Conservation (phyloP, 75 land plant genomes). For the Pinus albicaulis region DNA sequence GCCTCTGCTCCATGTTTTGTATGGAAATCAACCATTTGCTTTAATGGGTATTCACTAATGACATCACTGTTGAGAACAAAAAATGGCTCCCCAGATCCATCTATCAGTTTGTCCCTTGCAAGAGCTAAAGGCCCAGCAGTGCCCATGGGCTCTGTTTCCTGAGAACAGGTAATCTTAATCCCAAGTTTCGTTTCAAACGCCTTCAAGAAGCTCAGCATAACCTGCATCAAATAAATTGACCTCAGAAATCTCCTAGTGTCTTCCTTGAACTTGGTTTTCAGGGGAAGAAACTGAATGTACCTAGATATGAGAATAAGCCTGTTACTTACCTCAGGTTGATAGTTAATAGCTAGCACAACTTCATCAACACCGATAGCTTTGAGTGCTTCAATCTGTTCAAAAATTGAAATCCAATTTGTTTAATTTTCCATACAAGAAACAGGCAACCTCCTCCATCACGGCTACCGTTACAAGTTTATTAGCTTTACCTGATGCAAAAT, state of each 20-base stretch:
- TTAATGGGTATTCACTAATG: conserved; percentile 89
- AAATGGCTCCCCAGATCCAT: conserved; percentile 82
- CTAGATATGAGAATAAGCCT: background rate
- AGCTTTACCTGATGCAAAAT: conserved; percentile 83
- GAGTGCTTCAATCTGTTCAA: conserved; percentile 85
- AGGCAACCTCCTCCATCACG: too few relatives aligned
- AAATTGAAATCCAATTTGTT: background rate
- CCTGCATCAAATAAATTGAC: conserved; percentile 34
- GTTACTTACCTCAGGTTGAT: conserved; percentile 81
- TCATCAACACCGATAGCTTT: conserved; percentile 84
- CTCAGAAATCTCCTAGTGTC: background rate
- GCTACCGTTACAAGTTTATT: background rate
- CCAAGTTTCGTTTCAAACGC: conserved; percentile 81
- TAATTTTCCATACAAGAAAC: background rate
- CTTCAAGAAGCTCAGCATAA: conserved; percentile 89
- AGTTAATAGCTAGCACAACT: conserved; percentile 89
- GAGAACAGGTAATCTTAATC: conserved; percentile 90
- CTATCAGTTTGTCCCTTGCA: conserved; percentile 80
- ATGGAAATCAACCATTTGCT: conserved; percentile 87
- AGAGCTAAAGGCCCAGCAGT: conserved; percentile 97
- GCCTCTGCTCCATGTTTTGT: conserved; percentile 89
- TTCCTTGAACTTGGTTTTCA: background rate
- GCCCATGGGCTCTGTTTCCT: conserved; percentile 93
- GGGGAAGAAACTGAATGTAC: background rate
- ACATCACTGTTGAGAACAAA: conserved; percentile 97